Base-by-base conservation (phyloP, 1,284 basidiomycete species). In the Ustilago cynodontis region DNA sequence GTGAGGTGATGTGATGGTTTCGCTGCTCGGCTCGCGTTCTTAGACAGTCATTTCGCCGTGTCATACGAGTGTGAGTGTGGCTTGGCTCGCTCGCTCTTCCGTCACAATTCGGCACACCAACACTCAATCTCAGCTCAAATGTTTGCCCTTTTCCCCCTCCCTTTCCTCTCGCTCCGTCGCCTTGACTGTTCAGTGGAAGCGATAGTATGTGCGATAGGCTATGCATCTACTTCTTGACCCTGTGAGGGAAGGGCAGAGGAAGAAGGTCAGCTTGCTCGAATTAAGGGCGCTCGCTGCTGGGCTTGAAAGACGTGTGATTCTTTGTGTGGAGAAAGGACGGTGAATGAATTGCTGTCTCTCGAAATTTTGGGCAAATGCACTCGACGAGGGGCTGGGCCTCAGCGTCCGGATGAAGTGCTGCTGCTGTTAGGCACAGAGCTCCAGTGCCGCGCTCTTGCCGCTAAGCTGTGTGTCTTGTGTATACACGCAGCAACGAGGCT, bases 251-350 rank as follows among this genome's bases (percentile, higher is more conserved):
- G 41, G 41, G 11, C 6, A 43, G 20, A 41, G 37, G 37, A 18
- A 16, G 13, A 14, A 41, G 37, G 6, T 41, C 16, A 41, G 37
- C 7, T 7, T 43, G 41, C 20, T 43, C 16, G 20, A 33, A 33
- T 20, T 26, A 52, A 29, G 50, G 31, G 50, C 29, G 24, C 10
- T 24, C 50, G 14, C n/a, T 20, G 51, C 51, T 55, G 31, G 18
- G 33, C 29, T 55, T 22, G 18, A n/a, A 31, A 33, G 31, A 11
- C n/a, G 31, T 33, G 11, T 5, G 11, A 11, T 26, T 8, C 20
- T 39, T 31, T 45, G 59, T 68, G 65, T 62, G 59, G 65, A 68
- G 65, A 68, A 60, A 45, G n/a, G 53, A 50, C 65, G 65, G 65
- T 50, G 59, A 61, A 28, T 61, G 65, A 33, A 24, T 20, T 43